Percentiles rank a stretch among this genome's conserved stretches.
Conservation (phyloP, 2,329 filamentous ascomycete genomes). For the Penicillium sp. region DNA sequence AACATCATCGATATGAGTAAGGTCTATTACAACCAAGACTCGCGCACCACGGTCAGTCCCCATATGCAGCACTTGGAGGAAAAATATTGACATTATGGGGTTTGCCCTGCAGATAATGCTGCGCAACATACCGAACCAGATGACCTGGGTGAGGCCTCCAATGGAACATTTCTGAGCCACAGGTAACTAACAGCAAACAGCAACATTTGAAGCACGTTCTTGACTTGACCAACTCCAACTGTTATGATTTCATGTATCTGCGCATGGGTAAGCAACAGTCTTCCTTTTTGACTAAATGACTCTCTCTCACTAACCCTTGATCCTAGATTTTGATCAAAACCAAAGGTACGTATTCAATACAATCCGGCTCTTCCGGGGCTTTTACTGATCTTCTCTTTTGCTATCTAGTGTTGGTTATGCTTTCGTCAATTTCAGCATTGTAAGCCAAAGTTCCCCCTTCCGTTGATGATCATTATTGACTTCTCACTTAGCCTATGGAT, state of each 20-base stretch:
- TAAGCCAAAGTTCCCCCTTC: constrained; percentile 48
- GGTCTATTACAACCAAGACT: constrained; percentile 2
- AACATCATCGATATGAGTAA: neutral
- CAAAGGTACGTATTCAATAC: constrained; percentile 68
- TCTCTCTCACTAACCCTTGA: neutral
- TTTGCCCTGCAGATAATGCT: neutral
- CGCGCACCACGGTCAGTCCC: constrained; percentile 7
- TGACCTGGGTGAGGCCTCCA: constrained; percentile 59
- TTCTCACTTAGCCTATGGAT: constrained; percentile 62
- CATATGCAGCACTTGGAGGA: neutral
- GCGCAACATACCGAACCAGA: constrained; percentile 31
- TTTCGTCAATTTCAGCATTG: constrained; percentile 91
- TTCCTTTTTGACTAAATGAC: neutral
- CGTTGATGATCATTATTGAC: constrained; percentile 41
- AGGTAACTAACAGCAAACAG: constrained; percentile 41
- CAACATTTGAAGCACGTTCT: constrained; percentile 77
- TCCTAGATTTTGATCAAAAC: constrained; percentile 74
- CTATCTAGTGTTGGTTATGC: constrained; percentile 82
- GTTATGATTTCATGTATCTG: constrained; percentile 94
- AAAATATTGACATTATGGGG: neutral
- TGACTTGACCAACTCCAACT: constrained; percentile 76
- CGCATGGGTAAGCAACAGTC: constrained; percentile 66
- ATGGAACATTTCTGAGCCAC: neutral
- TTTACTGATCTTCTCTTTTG: neutral
- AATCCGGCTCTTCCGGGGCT: neutral